Percentiles rank a stretch among this genome's conserved stretches.
Conservation (phyloP, 768 basidiomycete genomes). For the Rhodotorula diobovata region DNA sequence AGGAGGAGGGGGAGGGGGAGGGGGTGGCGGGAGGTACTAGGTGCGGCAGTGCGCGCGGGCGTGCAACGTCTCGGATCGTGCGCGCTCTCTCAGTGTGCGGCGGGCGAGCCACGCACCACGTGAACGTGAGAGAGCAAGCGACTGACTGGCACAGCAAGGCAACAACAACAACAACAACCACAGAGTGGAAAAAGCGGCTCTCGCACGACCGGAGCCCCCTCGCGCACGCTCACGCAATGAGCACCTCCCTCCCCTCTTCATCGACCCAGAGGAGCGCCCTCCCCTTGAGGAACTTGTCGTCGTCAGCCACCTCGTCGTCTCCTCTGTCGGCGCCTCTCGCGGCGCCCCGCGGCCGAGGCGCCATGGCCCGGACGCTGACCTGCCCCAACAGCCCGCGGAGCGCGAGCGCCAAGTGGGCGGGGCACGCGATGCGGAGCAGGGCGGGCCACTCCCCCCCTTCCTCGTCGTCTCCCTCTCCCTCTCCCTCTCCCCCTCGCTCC, state of each 20-base stretch:
- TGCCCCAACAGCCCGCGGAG: constrained; percentile 2
- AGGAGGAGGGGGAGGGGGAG: neutral
- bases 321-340: too few relatives aligned
- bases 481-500: neutral
- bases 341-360: neutral
- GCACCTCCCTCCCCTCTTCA: constrained; percentile 14
- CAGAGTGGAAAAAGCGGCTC: too few relatives aligned
- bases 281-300: constrained; percentile 5
- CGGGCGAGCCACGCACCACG: too few relatives aligned
- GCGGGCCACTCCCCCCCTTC: neutral
- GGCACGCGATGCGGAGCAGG: constrained; percentile 9
- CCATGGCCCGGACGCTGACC: neutral
- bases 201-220: too few relatives aligned
- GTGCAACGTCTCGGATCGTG: too few relatives aligned
- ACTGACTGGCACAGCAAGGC: too few relatives aligned
- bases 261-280: constrained; percentile 19
- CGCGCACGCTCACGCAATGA: neutral
- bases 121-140: too few relatives aligned
- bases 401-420: constrained; percentile 29
- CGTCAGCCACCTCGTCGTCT: neutral
- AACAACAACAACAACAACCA: neutral
- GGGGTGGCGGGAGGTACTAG: neutral
- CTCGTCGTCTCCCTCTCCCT: neutral
- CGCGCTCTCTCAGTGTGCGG: too few relatives aligned
- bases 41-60: too few relatives aligned